A percentile compares a stretch with the other conserved stretches of the same genome.
Conservation (phyloP, 140 eudicot genomes). For the Senecio squalidus region DNA sequence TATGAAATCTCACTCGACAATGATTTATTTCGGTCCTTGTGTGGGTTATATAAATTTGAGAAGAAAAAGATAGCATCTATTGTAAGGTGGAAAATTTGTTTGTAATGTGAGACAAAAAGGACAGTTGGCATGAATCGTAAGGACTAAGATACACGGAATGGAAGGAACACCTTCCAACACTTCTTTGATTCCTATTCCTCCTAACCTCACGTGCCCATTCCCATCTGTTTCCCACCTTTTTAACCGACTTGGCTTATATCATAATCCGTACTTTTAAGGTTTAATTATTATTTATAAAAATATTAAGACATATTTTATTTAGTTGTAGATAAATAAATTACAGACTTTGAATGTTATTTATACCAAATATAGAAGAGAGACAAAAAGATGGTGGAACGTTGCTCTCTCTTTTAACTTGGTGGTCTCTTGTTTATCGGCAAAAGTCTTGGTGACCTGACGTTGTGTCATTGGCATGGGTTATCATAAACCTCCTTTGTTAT, state of each 20-base stretch:
- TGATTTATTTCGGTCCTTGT: too few relatives aligned
- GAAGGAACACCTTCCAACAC: slow-evolving; percentile 8
- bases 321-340: too few relatives aligned
- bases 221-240: slow-evolving; percentile 22
- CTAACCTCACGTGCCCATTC: slow-evolving; percentile 30
- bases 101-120: slow-evolving; percentile 9
- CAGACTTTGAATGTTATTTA: too few relatives aligned
- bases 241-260: slow-evolving; percentile 4
- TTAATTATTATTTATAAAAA: neutral
- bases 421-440: too few relatives aligned
- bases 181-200: slow-evolving; percentile 12
- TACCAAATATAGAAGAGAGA: too few relatives aligned
- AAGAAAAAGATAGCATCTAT: neutral
- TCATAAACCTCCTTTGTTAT: too few relatives aligned
- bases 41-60: neutral
- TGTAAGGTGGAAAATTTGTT: neutral
- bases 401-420: too few relatives aligned
- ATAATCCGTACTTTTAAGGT: slow-evolving; percentile 16
- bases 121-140: slow-evolving; percentile 15
- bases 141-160: slow-evolving; percentile 24
- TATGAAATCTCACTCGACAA: too few relatives aligned
- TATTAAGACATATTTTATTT: too few relatives aligned
- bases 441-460: too few relatives aligned
- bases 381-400: too few relatives aligned
- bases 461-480: too few relatives aligned